Evolutionary conservation across 352 stramenopile genomes (phyloP).

Genomic region (Phytophthora pisi): DNA sequence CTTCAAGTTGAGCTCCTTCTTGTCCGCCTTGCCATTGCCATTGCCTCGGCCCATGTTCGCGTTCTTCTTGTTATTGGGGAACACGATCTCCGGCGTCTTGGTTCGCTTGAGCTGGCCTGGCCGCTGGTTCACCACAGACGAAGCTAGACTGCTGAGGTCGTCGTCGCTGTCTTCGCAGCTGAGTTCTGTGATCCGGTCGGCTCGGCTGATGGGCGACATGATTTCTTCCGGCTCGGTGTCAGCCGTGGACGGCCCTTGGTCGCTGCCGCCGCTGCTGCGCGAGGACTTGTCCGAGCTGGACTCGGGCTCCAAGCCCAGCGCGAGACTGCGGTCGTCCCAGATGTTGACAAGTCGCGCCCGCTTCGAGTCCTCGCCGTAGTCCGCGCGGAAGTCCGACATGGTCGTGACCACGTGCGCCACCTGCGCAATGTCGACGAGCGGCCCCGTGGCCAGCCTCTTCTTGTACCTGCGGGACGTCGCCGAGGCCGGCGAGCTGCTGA

Average conservation of each 20-base stretch:
- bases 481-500: constrained; percentile 23
- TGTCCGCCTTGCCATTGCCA: constrained; percentile 9
- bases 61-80: constrained; percentile 28
- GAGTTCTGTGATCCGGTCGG: constrained; percentile 47
- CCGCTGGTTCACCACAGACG: constrained; percentile 15
- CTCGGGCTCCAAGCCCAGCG: constrained; percentile 25
- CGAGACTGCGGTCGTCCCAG: constrained; percentile 51
- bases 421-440: constrained; percentile 71
- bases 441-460: constrained; percentile 41
- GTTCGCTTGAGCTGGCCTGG: constrained; percentile 37
- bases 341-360: constrained; percentile 49
- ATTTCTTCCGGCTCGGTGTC: constrained; percentile 48
- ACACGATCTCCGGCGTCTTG: constrained; percentile 39
- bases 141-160: constrained; percentile 29
- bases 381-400: constrained; percentile 68
- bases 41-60: not conserved
- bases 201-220: constrained; percentile 54
- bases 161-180: constrained; percentile 55
- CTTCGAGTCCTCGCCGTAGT: constrained; percentile 53
- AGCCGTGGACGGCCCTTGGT: constrained; percentile 31
- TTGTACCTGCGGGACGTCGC: constrained; percentile 36
- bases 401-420: constrained; percentile 76
- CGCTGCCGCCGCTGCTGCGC: constrained; percentile 14
- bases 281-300: constrained; percentile 3
- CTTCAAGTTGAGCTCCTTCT: constrained; percentile 38